Conservation (phyloP, 306 rosid species). For the Macrotyloma uniflorum region DNA sequence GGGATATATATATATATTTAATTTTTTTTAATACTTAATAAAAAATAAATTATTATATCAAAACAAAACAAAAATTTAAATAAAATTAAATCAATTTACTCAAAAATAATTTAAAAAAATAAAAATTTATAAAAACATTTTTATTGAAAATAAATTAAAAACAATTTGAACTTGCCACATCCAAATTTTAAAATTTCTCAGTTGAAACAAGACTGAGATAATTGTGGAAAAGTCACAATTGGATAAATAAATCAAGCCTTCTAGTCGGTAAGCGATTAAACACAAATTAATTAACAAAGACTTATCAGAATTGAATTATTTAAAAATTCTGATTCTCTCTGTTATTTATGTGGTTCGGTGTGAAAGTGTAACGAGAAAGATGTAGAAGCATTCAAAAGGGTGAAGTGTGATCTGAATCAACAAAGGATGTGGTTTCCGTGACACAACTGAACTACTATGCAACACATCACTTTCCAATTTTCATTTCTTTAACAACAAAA, state of each 20-base stretch:
- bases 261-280: neutral
- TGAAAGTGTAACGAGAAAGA: conserved; percentile 8
- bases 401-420: neutral
- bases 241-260: too few relatives aligned
- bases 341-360: neutral
- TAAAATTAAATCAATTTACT: too few relatives aligned
- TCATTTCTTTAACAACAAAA: neutral
- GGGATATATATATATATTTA: too few relatives aligned
- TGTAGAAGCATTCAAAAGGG: conserved; percentile 27
- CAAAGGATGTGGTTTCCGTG: conserved; percentile 37
- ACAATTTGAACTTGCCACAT: too few relatives aligned
- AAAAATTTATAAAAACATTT: too few relatives aligned
- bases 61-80: too few relatives aligned
- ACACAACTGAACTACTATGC: conserved; percentile 6
- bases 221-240: neutral
- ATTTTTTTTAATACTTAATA: too few relatives aligned
- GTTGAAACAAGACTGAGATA: too few relatives aligned
- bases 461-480: conserved; percentile 20
- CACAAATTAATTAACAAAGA: neutral
- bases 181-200: too few relatives aligned
- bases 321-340: neutral
- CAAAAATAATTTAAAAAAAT: too few relatives aligned
- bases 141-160: too few relatives aligned
- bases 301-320: neutral
- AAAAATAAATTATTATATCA: too few relatives aligned